phyloP scores from a whole-genome alignment of 2,329 filamentous ascomycete species.

The Monosporascus sp. region DNA sequence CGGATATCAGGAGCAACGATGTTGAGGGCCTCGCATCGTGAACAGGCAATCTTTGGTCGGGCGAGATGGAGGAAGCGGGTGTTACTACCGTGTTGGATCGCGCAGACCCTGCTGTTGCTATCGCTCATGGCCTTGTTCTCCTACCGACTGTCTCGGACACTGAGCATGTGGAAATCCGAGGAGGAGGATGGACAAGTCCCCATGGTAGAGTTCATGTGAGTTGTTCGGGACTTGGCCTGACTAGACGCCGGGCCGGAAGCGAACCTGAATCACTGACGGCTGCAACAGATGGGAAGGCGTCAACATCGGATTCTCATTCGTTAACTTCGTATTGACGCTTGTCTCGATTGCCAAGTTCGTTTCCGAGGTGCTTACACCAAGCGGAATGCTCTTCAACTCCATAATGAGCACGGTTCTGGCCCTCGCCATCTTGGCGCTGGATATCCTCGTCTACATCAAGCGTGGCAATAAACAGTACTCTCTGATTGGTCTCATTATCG shows the following conservation, averaged over 20 bases:
- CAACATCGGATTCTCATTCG: constrained; percentile 44
- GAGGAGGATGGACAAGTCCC: constrained; percentile 34
- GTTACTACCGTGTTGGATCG: constrained; percentile 44
- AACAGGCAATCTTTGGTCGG: constrained; percentile 47
- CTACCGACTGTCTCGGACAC: constrained; percentile 44
- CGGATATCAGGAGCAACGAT: constrained; percentile 11
- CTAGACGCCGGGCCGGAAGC: not conserved
- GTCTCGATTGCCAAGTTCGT: constrained; percentile 41
- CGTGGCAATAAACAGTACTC: constrained; percentile 42
- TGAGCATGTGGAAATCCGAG: constrained; percentile 36
- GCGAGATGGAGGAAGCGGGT: constrained; percentile 45
- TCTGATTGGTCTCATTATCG: constrained; percentile 41
- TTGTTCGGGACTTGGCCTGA: constrained; percentile 5
- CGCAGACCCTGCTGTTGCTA: constrained; percentile 41
- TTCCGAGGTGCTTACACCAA: constrained; percentile 47
- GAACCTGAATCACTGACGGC: not conserved
- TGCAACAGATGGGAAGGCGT: constrained; percentile 45
- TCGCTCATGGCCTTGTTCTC: constrained; percentile 46
- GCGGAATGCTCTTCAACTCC: constrained; percentile 47
- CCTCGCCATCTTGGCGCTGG: constrained; percentile 41
- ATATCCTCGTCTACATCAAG: constrained; percentile 44
- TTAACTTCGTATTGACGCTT: constrained; percentile 41
- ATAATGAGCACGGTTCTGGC: constrained; percentile 44
- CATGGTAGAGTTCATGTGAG: constrained; percentile 46
- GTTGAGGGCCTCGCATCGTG: constrained; percentile 37